phyloP scores from a whole-genome alignment of 768 basidiomycete species.

The Suillus sp. region DNA sequence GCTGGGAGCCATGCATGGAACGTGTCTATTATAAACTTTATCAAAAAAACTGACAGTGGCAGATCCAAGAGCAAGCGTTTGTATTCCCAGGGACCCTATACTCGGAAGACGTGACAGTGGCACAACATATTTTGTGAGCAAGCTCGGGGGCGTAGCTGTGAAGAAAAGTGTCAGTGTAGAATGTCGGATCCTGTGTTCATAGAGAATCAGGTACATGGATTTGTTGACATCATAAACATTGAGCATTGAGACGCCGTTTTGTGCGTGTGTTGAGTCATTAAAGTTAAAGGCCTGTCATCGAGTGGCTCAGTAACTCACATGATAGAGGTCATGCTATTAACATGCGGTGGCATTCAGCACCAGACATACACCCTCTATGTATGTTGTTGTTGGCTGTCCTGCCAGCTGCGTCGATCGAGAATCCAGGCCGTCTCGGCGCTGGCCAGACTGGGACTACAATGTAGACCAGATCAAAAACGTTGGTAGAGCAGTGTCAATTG shows the following conservation, averaged over 20 bases:
- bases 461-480: slow-evolving; percentile 1
- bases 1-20: background rate
- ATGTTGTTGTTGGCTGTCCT: background rate
- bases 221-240: background rate
- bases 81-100: background rate
- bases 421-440: background rate
- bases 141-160: background rate
- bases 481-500: slow-evolving; percentile 4
- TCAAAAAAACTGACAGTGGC: background rate
- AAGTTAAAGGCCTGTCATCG: background rate
- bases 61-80: background rate
- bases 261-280: too few relatives aligned
- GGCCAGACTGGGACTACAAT: background rate
- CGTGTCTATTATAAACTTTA: background rate
- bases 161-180: background rate
- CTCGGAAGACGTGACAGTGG: background rate
- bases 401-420: background rate
- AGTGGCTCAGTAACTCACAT: background rate
- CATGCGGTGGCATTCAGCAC: background rate
- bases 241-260: background rate
- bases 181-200: background rate
- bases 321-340: background rate
- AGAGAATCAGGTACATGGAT: background rate
- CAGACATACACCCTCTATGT: background rate
- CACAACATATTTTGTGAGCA: background rate